These are phyloP conservation scores for Vigna trinervia DNA, from an alignment of 306 rosid species.

Conservation along the genomic window DNA sequence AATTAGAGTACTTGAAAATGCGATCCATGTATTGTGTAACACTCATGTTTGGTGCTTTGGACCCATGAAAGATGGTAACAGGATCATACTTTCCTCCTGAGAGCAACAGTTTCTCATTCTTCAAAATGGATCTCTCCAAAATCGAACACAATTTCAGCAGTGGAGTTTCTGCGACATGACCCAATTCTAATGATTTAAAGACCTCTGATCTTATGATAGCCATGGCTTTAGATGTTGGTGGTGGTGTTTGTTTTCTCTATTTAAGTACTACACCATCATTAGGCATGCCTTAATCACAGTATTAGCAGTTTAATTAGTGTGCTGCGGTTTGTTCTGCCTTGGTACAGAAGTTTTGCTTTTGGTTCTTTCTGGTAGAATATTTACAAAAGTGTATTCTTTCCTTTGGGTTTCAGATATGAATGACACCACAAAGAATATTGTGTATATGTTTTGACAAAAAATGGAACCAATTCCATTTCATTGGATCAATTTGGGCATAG, in stretches of 20 bases:
- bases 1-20: conserved; percentile 60
- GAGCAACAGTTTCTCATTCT: conserved; percentile 51
- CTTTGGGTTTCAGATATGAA: conserved; percentile 52
- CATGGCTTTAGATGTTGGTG: conserved; percentile 12
- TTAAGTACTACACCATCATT: background rate
- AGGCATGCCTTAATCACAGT: background rate
- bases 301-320: background rate
- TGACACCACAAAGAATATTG: conserved; percentile 37
- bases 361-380: conserved; percentile 17
- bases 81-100: conserved; percentile 41
- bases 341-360: conserved; percentile 15
- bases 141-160: conserved; percentile 45
- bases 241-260: background rate
- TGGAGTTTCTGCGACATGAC: conserved; percentile 36
- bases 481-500: no score
- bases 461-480: background rate
- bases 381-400: conserved; percentile 53
- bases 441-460: background rate
- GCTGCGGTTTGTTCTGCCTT: conserved; percentile 4
- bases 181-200: conserved; percentile 44
- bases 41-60: conserved; percentile 60
- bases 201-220: conserved; percentile 1
- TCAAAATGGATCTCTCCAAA: conserved; percentile 55
- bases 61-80: conserved; percentile 62
- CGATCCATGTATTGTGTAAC: conserved; percentile 61